Percentiles rank a stretch among this genome's conserved stretches.
phyloP scores from a whole-genome alignment of 768 basidiomycete genomes.

The Porphyrellus cyaneotinctus region DNA sequence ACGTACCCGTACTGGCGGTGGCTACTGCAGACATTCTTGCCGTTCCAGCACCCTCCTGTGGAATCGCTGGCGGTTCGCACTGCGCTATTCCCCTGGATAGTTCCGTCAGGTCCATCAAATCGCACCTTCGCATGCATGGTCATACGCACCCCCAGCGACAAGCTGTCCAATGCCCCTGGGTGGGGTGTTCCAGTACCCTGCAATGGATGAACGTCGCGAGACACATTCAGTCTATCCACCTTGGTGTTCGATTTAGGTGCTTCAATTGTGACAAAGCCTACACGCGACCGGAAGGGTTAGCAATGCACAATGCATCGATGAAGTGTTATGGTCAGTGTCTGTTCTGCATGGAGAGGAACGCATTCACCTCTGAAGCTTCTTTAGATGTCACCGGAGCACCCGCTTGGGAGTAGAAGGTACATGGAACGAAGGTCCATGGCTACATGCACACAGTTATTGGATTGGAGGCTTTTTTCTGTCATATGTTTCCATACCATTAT shows the following conservation, averaged over 20 bases:
- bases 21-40: background rate
- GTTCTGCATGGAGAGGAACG: background rate
- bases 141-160: conserved; percentile 3
- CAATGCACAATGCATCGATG: background rate
- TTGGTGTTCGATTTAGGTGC: conserved; percentile 9
- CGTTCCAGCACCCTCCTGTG: background rate
- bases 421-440: background rate
- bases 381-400: background rate
- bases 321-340: conserved; percentile 6
- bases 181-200: conserved; percentile 6
- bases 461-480: background rate
- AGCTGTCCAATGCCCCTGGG: conserved; percentile 12
- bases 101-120: conserved; percentile 3
- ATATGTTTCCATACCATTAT: too few species aligned
- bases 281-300: conserved; percentile 1
- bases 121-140: conserved; percentile 15
- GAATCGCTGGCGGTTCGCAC: background rate
- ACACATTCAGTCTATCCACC: conserved; percentile 14
- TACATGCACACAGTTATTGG: too few species aligned
- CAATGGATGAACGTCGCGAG: conserved; percentile 16
- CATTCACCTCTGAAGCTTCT: background rate
- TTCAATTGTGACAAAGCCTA: conserved; percentile 6
- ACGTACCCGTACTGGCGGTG: too few species aligned
- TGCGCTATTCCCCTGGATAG: conserved; percentile 6
- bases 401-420: background rate